These are phyloP conservation scores for Alternaria sp. DNA, from an alignment of 2,329 filamentous ascomycete genomes.

Conservation along the genomic window DNA sequence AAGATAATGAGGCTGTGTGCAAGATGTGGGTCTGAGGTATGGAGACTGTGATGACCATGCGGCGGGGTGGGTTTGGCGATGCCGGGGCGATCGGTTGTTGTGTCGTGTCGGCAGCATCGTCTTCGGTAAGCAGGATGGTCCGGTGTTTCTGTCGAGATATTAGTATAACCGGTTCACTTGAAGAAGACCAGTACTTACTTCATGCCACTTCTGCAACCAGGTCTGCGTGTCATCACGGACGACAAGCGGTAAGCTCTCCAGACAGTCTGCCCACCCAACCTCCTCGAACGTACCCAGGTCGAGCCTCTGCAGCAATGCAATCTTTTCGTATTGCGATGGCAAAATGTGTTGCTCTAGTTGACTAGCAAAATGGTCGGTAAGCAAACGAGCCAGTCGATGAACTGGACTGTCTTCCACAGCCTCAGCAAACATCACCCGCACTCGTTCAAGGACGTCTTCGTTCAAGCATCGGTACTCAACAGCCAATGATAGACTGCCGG, in stretches of 20 bases:
- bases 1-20: slow-evolving; percentile 74
- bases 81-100: slow-evolving; percentile 25
- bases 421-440: slow-evolving; percentile 55
- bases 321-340: slow-evolving; percentile 59
- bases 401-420: slow-evolving; percentile 58
- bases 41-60: slow-evolving; percentile 87
- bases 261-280: slow-evolving; percentile 60
- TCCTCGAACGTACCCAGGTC: slow-evolving; percentile 59
- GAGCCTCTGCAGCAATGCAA: slow-evolving; percentile 61
- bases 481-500: slow-evolving; percentile 65
- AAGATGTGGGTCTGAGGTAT: slow-evolving; percentile 83
- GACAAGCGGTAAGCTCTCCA: slow-evolving; percentile 58
- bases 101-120: slow-evolving; percentile 1
- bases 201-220: slow-evolving; percentile 66
- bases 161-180: slow-evolving; percentile 12
- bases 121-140: slow-evolving; percentile 28
- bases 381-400: slow-evolving; percentile 55
- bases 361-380: slow-evolving; percentile 59
- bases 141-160: slow-evolving; percentile 31
- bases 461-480: slow-evolving; percentile 79
- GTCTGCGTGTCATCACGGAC: slow-evolving; percentile 52
- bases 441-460: slow-evolving; percentile 67
- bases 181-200: slow-evolving; percentile 46
- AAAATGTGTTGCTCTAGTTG: slow-evolving; percentile 56
- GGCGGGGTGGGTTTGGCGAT: slow-evolving; percentile 56